Conservation (phyloP, 257 asterid species). For the Solanum bulbocastanum region DNA sequence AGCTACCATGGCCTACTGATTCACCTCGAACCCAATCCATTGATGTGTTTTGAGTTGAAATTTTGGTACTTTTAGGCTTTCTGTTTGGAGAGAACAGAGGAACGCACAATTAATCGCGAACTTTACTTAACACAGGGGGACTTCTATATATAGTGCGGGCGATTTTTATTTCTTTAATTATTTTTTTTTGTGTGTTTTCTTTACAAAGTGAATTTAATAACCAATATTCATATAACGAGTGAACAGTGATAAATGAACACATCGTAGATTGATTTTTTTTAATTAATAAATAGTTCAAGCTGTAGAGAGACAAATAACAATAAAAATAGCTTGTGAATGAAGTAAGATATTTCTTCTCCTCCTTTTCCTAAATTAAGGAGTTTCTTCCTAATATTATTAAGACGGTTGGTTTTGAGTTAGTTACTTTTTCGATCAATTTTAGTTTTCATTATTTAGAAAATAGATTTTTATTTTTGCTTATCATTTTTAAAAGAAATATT, state of each 20-base stretch:
- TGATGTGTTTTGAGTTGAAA: neutral
- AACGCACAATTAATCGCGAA: neutral
- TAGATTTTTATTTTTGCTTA: too few species aligned
- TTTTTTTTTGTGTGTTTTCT: too few species aligned
- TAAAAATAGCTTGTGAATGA: neutral
- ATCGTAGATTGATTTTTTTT: neutral
- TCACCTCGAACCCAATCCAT: conserved; percentile 89
- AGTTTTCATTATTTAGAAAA: too few species aligned
- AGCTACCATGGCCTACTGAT: conserved; percentile 66
- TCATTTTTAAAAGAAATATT: too few species aligned
- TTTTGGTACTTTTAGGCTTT: neutral
- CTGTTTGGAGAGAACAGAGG: conserved; percentile 1
- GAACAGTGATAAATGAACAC: conserved; percentile 3
- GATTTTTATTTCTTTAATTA: neutral
- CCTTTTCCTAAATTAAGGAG: neutral
- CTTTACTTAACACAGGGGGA: neutral
- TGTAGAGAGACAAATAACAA: neutral
- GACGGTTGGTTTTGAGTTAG: neutral
- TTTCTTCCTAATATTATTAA: conserved; percentile 10
- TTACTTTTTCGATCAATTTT: too few species aligned
- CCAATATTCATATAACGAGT: conserved; percentile 2
- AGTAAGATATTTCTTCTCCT: too few species aligned
- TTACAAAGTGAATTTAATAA: neutral
- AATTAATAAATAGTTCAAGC: neutral
- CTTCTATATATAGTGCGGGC: conserved; percentile 18